Percentiles rank a stretch among this genome's conserved stretches.
Conservation (phyloP, 495 filamentous ascomycete species). For the Penicillium verhagenii region DNA sequence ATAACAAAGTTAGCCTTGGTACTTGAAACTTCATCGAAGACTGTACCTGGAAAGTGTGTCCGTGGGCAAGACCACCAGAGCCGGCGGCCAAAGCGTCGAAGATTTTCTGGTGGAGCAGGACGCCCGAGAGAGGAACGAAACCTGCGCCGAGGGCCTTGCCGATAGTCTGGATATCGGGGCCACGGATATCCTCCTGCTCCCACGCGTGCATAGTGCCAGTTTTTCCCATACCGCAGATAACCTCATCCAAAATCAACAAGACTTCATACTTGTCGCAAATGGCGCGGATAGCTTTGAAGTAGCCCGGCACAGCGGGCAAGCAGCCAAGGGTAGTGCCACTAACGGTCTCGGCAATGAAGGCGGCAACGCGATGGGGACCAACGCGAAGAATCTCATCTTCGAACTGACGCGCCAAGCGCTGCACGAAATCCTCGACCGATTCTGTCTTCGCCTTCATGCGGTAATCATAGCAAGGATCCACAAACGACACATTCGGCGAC, state of each 20-base stretch:
- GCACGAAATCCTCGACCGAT: slow-evolving; percentile 32
- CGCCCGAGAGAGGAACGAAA: slow-evolving; percentile 38
- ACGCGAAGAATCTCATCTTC: slow-evolving; percentile 62
- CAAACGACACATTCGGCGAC: slow-evolving; percentile 25
- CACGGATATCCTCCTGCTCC: slow-evolving; percentile 35
- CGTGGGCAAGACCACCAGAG: slow-evolving; percentile 49
- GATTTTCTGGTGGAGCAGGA: slow-evolving; percentile 33
- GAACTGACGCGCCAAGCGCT: slow-evolving; percentile 50
- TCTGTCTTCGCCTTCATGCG: slow-evolving; percentile 32
- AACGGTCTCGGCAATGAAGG: slow-evolving; percentile 63
- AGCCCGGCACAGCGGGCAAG: slow-evolving; percentile 37
- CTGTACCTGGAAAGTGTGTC: slow-evolving; percentile 46
- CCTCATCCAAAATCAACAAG: slow-evolving; percentile 44
- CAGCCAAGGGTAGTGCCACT: slow-evolving; percentile 51
- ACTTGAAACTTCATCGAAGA: too few species aligned
- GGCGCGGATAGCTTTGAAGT: slow-evolving; percentile 33
- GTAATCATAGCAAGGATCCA: slow-evolving; percentile 42
- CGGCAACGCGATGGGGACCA: slow-evolving; percentile 61
- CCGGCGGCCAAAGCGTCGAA: slow-evolving; percentile 32
- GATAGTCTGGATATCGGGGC: slow-evolving; percentile 42
- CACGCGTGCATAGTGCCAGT: slow-evolving; percentile 41
- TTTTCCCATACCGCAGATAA: slow-evolving; percentile 44
- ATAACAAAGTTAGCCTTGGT: too few species aligned
- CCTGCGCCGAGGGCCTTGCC: slow-evolving; percentile 43
- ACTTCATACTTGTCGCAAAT: slow-evolving; percentile 42